These are phyloP conservation scores for Fusarium devonianum DNA, from an alignment of 2,329 filamentous ascomycete species.

Conservation along the genomic window DNA sequence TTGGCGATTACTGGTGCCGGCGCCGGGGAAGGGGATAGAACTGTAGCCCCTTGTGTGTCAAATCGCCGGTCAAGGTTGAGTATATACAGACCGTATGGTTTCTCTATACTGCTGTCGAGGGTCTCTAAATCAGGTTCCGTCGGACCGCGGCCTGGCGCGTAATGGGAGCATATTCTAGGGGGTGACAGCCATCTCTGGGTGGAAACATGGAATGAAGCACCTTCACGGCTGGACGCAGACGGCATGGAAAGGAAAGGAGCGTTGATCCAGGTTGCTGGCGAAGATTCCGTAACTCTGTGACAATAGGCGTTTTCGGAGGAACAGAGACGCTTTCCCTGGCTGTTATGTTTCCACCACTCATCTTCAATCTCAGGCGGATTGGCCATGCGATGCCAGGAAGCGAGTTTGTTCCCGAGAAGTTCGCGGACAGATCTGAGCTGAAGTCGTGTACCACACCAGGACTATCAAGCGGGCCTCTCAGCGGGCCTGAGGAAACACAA, in stretches of 20 bases:
- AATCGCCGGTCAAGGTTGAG: slow-evolving; percentile 5
- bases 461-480: not conserved
- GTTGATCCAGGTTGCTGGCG: slow-evolving; percentile 6
- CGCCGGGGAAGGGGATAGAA: too few relatives aligned
- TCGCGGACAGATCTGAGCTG: slow-evolving; percentile 24
- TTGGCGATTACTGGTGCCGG: slow-evolving; percentile 20
- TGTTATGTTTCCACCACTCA: slow-evolving; percentile 9
- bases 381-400: slow-evolving; percentile 11
- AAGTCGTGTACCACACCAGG: slow-evolving; percentile 16
- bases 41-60: slow-evolving; percentile 9
- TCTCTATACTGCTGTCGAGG: slow-evolving; percentile 7
- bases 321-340: slow-evolving; percentile 20
- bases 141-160: too few relatives aligned
- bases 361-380: not conserved
- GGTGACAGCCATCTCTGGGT: slow-evolving; percentile 7
- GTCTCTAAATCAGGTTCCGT: too few relatives aligned
- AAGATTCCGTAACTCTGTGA: slow-evolving; percentile 2
- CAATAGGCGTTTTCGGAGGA: not conserved
- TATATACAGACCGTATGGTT: slow-evolving; percentile 13
- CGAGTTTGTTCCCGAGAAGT: slow-evolving; percentile 4
- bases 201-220: slow-evolving; percentile 7
- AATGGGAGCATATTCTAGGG: slow-evolving; percentile 2
- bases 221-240: not conserved
- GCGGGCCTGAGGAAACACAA: not conserved
- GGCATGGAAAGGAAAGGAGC: slow-evolving; percentile 1